Base-by-base conservation (phyloP, 768 basidiomycete species). In the Mycena sanguinolenta region DNA sequence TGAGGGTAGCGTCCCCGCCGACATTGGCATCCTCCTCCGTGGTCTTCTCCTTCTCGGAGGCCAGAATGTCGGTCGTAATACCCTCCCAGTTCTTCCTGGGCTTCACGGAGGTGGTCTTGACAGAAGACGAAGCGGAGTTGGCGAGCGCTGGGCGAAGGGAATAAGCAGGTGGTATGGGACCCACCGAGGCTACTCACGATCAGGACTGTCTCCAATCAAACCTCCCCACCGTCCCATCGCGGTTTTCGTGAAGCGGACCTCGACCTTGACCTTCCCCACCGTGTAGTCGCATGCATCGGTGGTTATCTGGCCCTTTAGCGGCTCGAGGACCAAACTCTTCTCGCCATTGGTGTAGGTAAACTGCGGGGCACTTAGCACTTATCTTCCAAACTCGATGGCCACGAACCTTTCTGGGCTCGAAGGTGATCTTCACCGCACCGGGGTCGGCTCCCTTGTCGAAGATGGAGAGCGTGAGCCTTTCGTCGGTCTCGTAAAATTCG, bases 401-500 rank as follows among this genome's bases (percentile, higher is more conserved):
- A 34, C 38, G n/a, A 55, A 92, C 94, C 81, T 88, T 88, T 74
- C 91, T 84, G 8, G 91, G 85, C 68, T 90, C 87, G 70, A 95
- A 91, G 42, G 84, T 78, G 74, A 96, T 80, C 19, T 83, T 84
- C 59, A 95, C 88, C 73, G 88, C 79, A 28, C 81, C 85, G 17
- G 91, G 87, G 79, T 95, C 90, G 46, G 89, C 94, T 73, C 89
- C 89, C 73, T 89, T 88, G 81, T 96, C 91, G 76, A 95, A 95
- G 76, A 96, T 84, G 64, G 92, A 91, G 75, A 96, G 78, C 23
- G 84, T 92, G 64, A 95, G 77, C 71, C 77, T 85, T 69, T 95
- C 92, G 74, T 95, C 94, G 16, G 91, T 92, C 81, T 96, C 95
- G 80, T 95, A 96, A 79, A 92, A 96, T 79, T 95, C 94, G 82